Evolutionary conservation across 768 basidiomycete genomes (phyloP), one percentile per base, ranked within the genome.

Genomic region (Suillus subluteus): DNA sequence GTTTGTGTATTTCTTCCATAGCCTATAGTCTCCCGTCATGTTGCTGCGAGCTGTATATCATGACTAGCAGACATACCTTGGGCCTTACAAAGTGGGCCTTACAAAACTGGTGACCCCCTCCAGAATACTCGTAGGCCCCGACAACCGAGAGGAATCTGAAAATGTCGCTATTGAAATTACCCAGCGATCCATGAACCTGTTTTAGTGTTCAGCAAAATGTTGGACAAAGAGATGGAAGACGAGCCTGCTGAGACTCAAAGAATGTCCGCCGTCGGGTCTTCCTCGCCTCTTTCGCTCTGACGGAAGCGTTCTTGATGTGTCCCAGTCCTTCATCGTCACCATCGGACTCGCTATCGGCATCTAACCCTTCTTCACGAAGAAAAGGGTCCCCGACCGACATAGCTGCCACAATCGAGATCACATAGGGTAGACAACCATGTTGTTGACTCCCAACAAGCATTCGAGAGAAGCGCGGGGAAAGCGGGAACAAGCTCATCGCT

Each of bases 1-100:
- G 83, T 75, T 99, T 98, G 77, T 96, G 98, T 43, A 98, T 97
- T 80, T 99, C 98, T 79, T 98, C 94, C 96, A 99, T 99, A 0
- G 95, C 94, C 96, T 98, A 23, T 37, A 64, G 8, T 38, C 37
- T 52, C 35, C 50, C 12, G 13, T 59, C 8, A 73, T 38, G 69
- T 43, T 62, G 6, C 55, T 59, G 9, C 40, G 37, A 50, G 35
- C 40, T 62, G 21, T 7, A 41, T 62, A 59, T 15, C 50, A 61
- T 56, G 13, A 32, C 3, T n/a, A 40, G 30, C 6, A 6, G 32
- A 58, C 81, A 43, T 72, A 95, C 96, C 84, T 98, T 99, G 0
- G 85, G 84, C 68, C 95, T 83, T 26, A 99, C 91, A 71, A 98
- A 99, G 76, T 99, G 94, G 46, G 92, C 88, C 13, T 80, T 78